Base-by-base conservation (phyloP, 768 basidiomycete species). In the Suillus variegatus region DNA sequence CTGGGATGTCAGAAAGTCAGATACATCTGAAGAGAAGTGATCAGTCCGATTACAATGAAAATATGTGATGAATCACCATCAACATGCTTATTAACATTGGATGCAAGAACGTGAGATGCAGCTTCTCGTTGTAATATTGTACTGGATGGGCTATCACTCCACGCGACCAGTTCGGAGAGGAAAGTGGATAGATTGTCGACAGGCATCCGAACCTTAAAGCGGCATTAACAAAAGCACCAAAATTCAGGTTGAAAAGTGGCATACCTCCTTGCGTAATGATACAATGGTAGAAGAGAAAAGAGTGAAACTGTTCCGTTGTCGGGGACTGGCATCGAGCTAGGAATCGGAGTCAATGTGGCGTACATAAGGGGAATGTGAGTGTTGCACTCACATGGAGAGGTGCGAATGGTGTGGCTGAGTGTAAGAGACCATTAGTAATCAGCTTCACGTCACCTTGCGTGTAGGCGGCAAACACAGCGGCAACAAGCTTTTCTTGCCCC, bases 31-130 rank as follows among this genome's bases (percentile, higher is more conserved):
- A 57, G n/a, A 32, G n/a, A 55, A 63, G 43, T 60, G 7, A 8
- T 20, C 63, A 61, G 51, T 8, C 35, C 10, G 40, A 44, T 2
- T 12, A 28, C 4, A 22, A 35, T 4, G 25, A 25, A 68, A 83
- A 13, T 10, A 28, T 43, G 13, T 28, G 6, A 32, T 43, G 6
- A 60, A 43, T 67, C 57, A 94, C 95, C 88, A 47, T 88, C 82
- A 12, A 82, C 80, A 44, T 88, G 85, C 75, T 95, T 94, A 75
- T 98, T 97, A 35, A 95, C 76, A n/a, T 92, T 77, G 0, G 89
- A 84, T 1, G 89, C 82, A 20, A 94, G 73, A 3, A 88, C 70
- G 46, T 88, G 84, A 70, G 85, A 81, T 2, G 82, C 85, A 35
- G 87, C 82, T 38, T 83, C 81, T 67, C 81, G 79, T 72, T 92